Evolutionary conservation across 768 basidiomycete genomes (phyloP), one percentile per base, ranked within the genome.

Genomic region (Hygrophorus pudorinus): DNA sequence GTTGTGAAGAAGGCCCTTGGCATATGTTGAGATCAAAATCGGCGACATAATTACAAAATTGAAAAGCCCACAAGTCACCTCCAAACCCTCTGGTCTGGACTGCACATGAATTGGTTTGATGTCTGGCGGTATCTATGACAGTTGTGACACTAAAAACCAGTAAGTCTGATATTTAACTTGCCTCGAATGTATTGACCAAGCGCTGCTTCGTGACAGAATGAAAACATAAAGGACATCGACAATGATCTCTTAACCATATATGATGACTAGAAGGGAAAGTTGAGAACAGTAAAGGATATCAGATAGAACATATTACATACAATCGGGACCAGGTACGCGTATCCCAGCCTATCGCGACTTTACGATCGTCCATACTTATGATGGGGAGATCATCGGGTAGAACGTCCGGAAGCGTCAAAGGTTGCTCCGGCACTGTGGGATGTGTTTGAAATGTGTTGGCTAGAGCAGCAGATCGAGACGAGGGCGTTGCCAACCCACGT

Each of bases 181-280:
- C 93, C 50, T 86, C 79, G 51, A 84, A 89, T 1, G 92, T 90
- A 55, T 86, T 81, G 41, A 90, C 65, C 8, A 97, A 61, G n/a
- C 93, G 73, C 60, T 97, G 94, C 56, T 89, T 93, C 13, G 93
- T 97, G 48, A 79, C 58, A 0, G 81, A 67, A 60, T 97, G 93
- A 56, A 87, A 93, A 60, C 91, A 94, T 40, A 76, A 66, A 4
- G 82, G 65, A 59, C 91, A 96, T 28, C 91, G 73, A 58, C 94
- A 98, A 52, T 97, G 93, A 56, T 97, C 94, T 35, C 89, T 71
- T 17, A 97, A 65, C 85, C 90, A 96, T 32, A 90, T 75, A 54
- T 91, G 79, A 58, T 94, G 89, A 57, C 93, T 97, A 38, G 27
- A 28, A 44, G 31, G 7, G 21, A 27, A 5, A 17, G 11, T 20